Percentiles rank a stretch among this genome's conserved stretches.
Conservation (phyloP, 208 protist genomes). For the Leishmania tropica region DNA sequence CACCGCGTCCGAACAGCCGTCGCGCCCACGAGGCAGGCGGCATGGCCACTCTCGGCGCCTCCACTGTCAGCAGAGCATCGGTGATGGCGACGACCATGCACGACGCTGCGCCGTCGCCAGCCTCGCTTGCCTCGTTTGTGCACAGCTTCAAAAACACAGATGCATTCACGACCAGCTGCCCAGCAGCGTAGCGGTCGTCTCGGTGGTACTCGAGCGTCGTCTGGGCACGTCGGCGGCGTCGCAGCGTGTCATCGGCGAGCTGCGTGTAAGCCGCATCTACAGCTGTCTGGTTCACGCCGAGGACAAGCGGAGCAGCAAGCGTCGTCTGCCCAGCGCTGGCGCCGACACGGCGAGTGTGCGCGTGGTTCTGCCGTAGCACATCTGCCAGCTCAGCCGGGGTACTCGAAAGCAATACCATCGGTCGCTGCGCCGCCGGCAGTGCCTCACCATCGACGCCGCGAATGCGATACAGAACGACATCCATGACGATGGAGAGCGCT, state of each 20-base stretch:
- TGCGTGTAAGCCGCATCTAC: conserved; percentile 65
- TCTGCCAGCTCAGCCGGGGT: conserved; percentile 32
- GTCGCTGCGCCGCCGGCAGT: conserved; percentile 51
- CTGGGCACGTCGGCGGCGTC: conserved; percentile 47
- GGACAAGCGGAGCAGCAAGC: conserved; percentile 26
- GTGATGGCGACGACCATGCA: conserved; percentile 82
- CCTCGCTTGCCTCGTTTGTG: conserved; percentile 17
- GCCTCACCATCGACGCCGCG: conserved; percentile 58
- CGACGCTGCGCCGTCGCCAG: not conserved
- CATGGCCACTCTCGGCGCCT: conserved; percentile 33
- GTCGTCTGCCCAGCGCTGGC: not conserved
- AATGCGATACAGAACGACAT: conserved; percentile 66
- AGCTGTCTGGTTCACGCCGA: conserved; percentile 47
- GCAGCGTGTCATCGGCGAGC: conserved; percentile 66
- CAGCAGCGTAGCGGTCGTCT: conserved; percentile 40
- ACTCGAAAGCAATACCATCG: conserved; percentile 62
- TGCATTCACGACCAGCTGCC: conserved; percentile 66
- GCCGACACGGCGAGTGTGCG: not conserved
- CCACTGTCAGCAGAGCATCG: conserved; percentile 73
- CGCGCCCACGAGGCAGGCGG: conserved; percentile 17
- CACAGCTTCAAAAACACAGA: conserved; percentile 82
- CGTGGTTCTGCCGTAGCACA: conserved; percentile 32
- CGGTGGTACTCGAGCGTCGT: conserved; percentile 57
- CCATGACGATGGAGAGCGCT: conserved; percentile 45
- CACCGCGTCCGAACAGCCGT: conserved; percentile 14